Conservation (phyloP, 2,329 filamentous ascomycete genomes). For the Juglanconis juglandina region DNA sequence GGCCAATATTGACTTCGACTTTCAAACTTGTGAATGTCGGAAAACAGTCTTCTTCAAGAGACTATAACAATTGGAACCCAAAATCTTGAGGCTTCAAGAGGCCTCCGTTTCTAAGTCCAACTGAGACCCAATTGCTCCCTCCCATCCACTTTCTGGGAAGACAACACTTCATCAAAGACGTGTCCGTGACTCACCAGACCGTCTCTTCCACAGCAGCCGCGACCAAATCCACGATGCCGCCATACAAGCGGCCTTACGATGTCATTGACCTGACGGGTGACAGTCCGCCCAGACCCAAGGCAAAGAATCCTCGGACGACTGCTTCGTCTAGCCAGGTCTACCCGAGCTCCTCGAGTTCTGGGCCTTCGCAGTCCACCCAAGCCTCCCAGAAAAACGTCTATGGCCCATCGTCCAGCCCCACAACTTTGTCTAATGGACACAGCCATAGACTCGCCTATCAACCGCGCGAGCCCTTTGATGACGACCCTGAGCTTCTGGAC, state of each 20-base stretch:
- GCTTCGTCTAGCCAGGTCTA: conserved; percentile 19
- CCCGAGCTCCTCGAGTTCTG: not conserved
- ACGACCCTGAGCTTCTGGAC: conserved; percentile 39
- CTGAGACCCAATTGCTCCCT: not conserved
- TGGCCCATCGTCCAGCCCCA: not conserved
- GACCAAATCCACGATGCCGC: conserved; percentile 5
- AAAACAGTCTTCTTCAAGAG: not conserved
- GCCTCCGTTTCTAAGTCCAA: not conserved
- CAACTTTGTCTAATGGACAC: not conserved
- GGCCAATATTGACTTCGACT: not conserved
- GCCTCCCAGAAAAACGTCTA: not conserved
- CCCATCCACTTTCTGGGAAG: not conserved
- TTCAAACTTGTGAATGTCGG: not conserved
- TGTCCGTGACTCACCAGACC: not conserved
- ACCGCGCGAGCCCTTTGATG: conserved; percentile 15
- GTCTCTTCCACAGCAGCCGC: too few relatives aligned
- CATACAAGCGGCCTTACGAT: conserved; percentile 34
- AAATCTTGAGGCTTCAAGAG: not conserved
- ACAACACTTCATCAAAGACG: not conserved
- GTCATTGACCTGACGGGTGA: conserved; percentile 42
- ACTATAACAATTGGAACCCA: too few relatives aligned
- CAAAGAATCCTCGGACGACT: conserved; percentile 20
- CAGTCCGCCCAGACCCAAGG: conserved; percentile 18
- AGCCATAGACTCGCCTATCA: conserved; percentile 1
- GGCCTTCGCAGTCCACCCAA: not conserved